phyloP scores from a whole-genome alignment of 345 rosid species.

The Clausena lansium region DNA sequence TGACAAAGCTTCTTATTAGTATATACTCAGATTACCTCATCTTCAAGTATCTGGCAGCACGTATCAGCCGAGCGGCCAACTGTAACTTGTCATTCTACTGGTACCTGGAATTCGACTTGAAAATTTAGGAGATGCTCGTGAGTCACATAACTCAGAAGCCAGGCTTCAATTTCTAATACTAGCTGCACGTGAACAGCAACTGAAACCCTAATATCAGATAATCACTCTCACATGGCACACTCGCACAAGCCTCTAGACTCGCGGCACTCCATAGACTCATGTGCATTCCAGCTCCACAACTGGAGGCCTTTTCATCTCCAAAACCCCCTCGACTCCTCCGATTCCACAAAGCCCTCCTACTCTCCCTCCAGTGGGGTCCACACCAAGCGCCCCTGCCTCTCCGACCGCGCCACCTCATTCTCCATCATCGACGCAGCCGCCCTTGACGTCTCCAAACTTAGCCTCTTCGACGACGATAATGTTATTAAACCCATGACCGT shows the following conservation, averaged over 20 bases:
- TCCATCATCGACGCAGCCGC: conserved; percentile 45
- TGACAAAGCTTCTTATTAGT: too few relatives aligned
- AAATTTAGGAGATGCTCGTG: too few relatives aligned
- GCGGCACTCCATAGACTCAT: conserved; percentile 72
- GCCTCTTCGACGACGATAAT: conserved; percentile 67
- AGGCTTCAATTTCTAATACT: too few relatives aligned
- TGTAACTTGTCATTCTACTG: too few relatives aligned
- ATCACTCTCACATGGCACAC: conserved; percentile 22
- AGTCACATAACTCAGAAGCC: too few relatives aligned
- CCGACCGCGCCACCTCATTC: conserved; percentile 90
- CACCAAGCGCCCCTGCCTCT: conserved; percentile 88
- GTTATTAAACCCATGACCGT: conserved; percentile 16
- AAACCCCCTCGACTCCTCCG: conserved; percentile 39
- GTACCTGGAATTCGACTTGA: too few relatives aligned
- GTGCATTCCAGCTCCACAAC: conserved; percentile 77
- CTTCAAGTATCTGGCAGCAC: background rate
- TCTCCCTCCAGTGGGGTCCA: conserved; percentile 24
- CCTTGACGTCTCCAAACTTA: conserved; percentile 70
- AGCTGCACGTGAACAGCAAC: background rate
- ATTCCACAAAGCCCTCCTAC: conserved; percentile 36
- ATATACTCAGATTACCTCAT: too few relatives aligned
- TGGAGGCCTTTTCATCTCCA: conserved; percentile 81
- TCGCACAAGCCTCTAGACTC: conserved; percentile 56
- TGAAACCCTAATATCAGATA: background rate
- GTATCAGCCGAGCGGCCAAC: background rate